A percentile compares a stretch with the other conserved stretches of the same genome.
Conservation (phyloP, 352 stramenopile species). For the Globisporangium echinulatum region DNA sequence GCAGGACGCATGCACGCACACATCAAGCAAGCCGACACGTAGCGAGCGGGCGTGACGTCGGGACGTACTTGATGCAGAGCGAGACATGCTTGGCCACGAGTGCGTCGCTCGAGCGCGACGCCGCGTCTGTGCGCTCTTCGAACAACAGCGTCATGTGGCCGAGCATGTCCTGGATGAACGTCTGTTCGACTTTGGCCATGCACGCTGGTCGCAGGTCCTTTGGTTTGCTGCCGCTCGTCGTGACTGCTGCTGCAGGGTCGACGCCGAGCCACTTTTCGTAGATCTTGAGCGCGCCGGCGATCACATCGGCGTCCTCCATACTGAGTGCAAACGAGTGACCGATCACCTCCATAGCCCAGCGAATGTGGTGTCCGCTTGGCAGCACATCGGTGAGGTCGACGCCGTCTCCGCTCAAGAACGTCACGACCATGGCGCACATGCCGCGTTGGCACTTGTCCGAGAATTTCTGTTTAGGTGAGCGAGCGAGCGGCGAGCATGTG, state of each 20-base stretch:
- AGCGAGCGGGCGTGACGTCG: not conserved
- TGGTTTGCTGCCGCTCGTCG: conserved; percentile 25
- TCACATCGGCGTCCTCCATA: conserved; percentile 82
- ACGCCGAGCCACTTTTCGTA: conserved; percentile 82
- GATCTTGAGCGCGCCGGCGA: conserved; percentile 64
- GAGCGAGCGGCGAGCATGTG: not conserved
- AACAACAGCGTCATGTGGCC: conserved; percentile 86
- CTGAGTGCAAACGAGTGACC: conserved; percentile 79
- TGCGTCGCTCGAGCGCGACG: conserved; percentile 19
- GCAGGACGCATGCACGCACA: not conserved
- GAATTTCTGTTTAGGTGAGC: conserved; percentile 52
- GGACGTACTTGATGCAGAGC: conserved; percentile 59
- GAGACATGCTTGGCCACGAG: conserved; percentile 65
- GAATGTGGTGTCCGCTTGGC: conserved; percentile 68
- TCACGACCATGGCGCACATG: conserved; percentile 78
- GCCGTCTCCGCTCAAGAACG: conserved; percentile 49
- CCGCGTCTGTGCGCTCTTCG: conserved; percentile 52
- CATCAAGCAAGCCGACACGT: not conserved
- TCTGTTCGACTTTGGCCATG: conserved; percentile 81
- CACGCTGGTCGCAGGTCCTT: conserved; percentile 55
- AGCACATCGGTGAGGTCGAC: conserved; percentile 48
- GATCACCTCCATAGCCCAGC: conserved; percentile 83
- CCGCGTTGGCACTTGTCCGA: conserved; percentile 82
- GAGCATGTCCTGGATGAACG: conserved; percentile 83
- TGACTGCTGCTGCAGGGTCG: conserved; percentile 18